phyloP scores from a whole-genome alignment of 345 rosid species.

The Eucalyptus polyanthemos region DNA sequence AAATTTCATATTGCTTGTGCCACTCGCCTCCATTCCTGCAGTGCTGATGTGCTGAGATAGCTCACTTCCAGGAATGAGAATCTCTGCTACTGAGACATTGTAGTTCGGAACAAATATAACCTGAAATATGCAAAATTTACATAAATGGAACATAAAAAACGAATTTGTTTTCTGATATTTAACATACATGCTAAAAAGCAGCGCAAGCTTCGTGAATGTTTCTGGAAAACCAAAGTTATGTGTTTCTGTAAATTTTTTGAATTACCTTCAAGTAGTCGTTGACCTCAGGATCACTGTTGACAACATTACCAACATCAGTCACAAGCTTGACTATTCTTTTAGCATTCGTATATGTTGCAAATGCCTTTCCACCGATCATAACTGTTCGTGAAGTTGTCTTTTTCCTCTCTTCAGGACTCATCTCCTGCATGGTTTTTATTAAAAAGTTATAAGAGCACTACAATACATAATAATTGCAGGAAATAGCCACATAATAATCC shows the following conservation, averaged over 20 bases:
- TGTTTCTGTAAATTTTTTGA: neutral
- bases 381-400: conserved; percentile 78
- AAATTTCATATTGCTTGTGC: conserved; percentile 99
- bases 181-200: neutral
- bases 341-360: conserved; percentile 95
- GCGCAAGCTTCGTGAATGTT: neutral
- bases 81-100: conserved; percentile 92
- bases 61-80: conserved; percentile 97
- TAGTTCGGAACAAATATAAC: conserved; percentile 96
- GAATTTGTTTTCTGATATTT: neutral
- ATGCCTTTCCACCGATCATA: conserved; percentile 98
- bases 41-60: conserved; percentile 97
- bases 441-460: neutral
- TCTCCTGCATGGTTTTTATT: conserved; percentile 31
- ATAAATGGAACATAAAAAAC: neutral
- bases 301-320: conserved; percentile 84
- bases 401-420: conserved; percentile 77
- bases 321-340: conserved; percentile 93
- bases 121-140: conserved; percentile 17
- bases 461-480: neutral
- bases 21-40: conserved; percentile 99
- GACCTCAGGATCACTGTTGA: conserved; percentile 89
- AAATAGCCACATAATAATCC: neutral
- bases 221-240: neutral
- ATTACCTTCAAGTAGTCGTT: conserved; percentile 76